phyloP scores from a whole-genome alignment of 1,284 basidiomycete species.

The Fistulinella cinereoalba region DNA sequence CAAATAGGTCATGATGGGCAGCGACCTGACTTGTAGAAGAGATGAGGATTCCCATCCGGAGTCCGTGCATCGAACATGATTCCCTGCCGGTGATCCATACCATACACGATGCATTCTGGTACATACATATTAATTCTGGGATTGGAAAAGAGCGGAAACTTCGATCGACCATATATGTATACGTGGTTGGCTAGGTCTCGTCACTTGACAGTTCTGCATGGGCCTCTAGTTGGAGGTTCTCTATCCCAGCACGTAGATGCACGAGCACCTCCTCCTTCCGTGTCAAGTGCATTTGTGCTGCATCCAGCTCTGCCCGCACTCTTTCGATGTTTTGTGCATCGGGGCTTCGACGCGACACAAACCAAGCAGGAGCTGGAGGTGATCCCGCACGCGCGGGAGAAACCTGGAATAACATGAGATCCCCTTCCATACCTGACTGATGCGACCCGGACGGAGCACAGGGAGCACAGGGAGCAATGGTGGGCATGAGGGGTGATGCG shows the following conservation, averaged over 20 bases:
- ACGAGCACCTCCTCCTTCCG: constrained; percentile 23
- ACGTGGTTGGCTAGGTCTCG: too few relatives aligned
- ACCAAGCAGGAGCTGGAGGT: constrained; percentile 3
- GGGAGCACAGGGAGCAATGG: constrained; percentile 8
- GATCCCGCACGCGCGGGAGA: constrained; percentile 23
- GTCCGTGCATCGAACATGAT: too few relatives aligned
- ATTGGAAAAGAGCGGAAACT: too few relatives aligned
- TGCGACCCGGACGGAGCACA: not conserved
- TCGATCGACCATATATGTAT: too few relatives aligned
- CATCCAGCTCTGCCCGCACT: constrained; percentile 19
- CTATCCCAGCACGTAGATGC: constrained; percentile 23
- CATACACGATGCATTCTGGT: too few relatives aligned
- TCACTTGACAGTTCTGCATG: too few relatives aligned
- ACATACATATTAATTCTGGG: too few relatives aligned
- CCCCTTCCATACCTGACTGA: constrained; percentile 9
- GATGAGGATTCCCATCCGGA: too few relatives aligned
- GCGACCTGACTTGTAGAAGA: too few relatives aligned
- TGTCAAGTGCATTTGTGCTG: constrained; percentile 15
- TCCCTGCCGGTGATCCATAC: too few relatives aligned
- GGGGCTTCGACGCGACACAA: constrained; percentile 4
- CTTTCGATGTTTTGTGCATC: constrained; percentile 12
- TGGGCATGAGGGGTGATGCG: constrained; percentile 52
- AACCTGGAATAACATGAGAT: constrained; percentile 24
- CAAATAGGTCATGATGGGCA: too few relatives aligned
- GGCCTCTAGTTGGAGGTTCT: constrained; percentile 11